These are phyloP conservation scores for Golubevia sp. DNA, from an alignment of 1,284 basidiomycete species.

Conservation along the genomic window DNA sequence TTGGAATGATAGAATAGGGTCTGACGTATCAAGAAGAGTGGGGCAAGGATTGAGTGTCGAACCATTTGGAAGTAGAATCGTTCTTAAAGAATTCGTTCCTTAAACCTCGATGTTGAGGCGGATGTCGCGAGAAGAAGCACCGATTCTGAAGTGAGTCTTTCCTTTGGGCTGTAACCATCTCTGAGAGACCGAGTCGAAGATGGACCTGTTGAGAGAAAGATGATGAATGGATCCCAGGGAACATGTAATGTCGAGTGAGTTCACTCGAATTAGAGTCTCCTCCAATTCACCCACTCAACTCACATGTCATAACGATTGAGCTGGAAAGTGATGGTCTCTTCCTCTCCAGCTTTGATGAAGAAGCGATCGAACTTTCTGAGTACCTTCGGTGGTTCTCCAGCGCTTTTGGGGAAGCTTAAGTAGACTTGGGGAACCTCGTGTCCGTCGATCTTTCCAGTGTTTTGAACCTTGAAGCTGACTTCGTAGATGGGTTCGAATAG, in stretches of 20 bases:
- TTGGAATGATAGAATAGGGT: no score
- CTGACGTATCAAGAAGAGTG: no score
- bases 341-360: constrained; percentile 20
- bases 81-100: no score
- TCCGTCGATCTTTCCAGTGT: constrained; percentile 34
- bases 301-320: constrained; percentile 40
- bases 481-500: constrained; percentile 37
- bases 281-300: no score
- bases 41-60: no score
- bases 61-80: no score
- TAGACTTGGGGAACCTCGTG: constrained; percentile 48
- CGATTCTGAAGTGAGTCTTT: constrained; percentile 26
- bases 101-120: constrained; percentile 6
- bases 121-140: constrained; percentile 38
- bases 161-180: constrained; percentile 42
- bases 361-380: constrained; percentile 43
- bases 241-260: no score
- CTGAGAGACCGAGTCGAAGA: constrained; percentile 20
- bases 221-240: neutral
- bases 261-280: no score
- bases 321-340: constrained; percentile 19
- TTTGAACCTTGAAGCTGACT: constrained; percentile 33
- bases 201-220: neutral
- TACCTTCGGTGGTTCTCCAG: constrained; percentile 43
- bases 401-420: constrained; percentile 30